These are phyloP conservation scores for Lentithecium fluviatile DNA, from an alignment of 495 filamentous ascomycete genomes.

Conservation along the genomic window DNA sequence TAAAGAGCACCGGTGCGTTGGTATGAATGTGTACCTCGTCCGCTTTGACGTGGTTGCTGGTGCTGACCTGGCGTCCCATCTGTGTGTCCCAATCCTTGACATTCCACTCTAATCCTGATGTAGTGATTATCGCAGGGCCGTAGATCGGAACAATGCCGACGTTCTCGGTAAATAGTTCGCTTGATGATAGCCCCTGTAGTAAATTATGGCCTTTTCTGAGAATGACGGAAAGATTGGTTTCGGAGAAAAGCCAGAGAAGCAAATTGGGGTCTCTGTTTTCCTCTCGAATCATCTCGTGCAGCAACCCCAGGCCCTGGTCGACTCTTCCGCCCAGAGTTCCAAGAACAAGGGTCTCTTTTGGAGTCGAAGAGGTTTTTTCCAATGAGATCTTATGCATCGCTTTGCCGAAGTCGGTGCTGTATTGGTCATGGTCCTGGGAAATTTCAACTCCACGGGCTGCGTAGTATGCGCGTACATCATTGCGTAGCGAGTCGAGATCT, in stretches of 20 bases:
- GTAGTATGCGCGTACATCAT: slow-evolving; percentile 61
- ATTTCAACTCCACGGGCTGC: slow-evolving; percentile 53
- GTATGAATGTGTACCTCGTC: slow-evolving; percentile 59
- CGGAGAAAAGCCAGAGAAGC: slow-evolving; percentile 61
- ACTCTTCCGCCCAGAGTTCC: slow-evolving; percentile 86
- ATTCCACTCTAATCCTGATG: slow-evolving; percentile 85
- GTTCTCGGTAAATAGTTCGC: slow-evolving; percentile 56
- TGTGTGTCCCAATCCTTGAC: slow-evolving; percentile 73
- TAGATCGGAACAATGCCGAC: slow-evolving; percentile 84
- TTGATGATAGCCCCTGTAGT: slow-evolving; percentile 59
- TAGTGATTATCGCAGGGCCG: slow-evolving; percentile 69
- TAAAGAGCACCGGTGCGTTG: slow-evolving; percentile 74
- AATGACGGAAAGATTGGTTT: slow-evolving; percentile 76
- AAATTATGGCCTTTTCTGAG: slow-evolving; percentile 64
- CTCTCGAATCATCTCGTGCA: slow-evolving; percentile 65
- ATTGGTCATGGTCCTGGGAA: slow-evolving; percentile 68
- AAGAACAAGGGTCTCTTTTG: slow-evolving; percentile 60
- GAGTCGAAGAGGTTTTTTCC: not conserved
- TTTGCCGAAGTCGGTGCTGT: slow-evolving; percentile 82
- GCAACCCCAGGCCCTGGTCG: slow-evolving; percentile 84
- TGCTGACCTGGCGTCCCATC: slow-evolving; percentile 84
- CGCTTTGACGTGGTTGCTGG: slow-evolving; percentile 79
- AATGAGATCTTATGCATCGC: slow-evolving; percentile 61
- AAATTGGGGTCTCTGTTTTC: slow-evolving; percentile 38
- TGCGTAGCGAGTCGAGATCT: slow-evolving; percentile 79